Conservation (phyloP, 768 basidiomycete species). For the Suillus americanus region DNA sequence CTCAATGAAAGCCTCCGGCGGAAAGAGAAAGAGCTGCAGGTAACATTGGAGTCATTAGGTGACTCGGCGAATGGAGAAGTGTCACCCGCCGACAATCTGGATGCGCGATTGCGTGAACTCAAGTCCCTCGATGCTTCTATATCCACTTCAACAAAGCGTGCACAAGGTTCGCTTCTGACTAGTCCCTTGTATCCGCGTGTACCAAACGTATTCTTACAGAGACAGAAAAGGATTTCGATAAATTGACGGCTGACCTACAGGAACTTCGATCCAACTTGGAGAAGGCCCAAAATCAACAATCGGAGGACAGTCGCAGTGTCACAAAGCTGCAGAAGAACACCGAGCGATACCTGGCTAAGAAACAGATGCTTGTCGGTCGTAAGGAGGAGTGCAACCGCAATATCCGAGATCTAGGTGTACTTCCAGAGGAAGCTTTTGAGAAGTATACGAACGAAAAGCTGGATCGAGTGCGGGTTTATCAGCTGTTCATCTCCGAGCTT, state of each 20-base stretch:
- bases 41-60: slow-evolving; percentile 74
- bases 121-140: slow-evolving; percentile 66
- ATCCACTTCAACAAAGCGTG: slow-evolving; percentile 56
- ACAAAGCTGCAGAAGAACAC: slow-evolving; percentile 94
- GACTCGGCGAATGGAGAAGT: slow-evolving; percentile 57
- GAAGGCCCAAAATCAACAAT: slow-evolving; percentile 74
- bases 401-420: slow-evolving; percentile 92
- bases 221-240: slow-evolving; percentile 73
- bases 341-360: slow-evolving; percentile 91
- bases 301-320: slow-evolving; percentile 83
- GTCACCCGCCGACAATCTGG: slow-evolving; percentile 64
- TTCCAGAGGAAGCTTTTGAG: slow-evolving; percentile 96
- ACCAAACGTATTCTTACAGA: slow-evolving; percentile 35
- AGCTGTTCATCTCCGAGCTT: not conserved
- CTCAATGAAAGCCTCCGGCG: slow-evolving; percentile 86
- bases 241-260: slow-evolving; percentile 59
- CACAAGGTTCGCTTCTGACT: slow-evolving; percentile 46
- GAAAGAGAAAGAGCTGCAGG: slow-evolving; percentile 73
- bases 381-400: slow-evolving; percentile 95
- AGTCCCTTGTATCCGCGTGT: not conserved
- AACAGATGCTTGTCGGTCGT: slow-evolving; percentile 77
- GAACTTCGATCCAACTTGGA: slow-evolving; percentile 68
- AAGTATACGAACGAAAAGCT: slow-evolving; percentile 88
- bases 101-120: slow-evolving; percentile 69
- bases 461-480: slow-evolving; percentile 66